A percentile compares a stretch with the other conserved stretches of the same genome.
Conservation (phyloP, 2,329 filamentous ascomycete genomes). For the Ramularia collo-cygni region DNA sequence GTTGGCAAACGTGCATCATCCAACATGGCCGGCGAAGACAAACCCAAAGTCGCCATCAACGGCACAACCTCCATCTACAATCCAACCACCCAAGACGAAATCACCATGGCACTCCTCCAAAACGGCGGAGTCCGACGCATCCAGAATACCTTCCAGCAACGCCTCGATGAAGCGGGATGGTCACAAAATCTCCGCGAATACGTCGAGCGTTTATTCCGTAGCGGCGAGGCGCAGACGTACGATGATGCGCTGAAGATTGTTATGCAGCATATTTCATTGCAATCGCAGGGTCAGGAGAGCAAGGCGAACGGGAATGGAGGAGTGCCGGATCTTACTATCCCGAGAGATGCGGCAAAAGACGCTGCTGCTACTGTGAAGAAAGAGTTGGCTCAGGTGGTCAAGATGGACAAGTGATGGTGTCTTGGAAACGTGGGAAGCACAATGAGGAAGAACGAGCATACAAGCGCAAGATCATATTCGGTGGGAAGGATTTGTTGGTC, state of each 20-base stretch:
- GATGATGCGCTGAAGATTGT: slow-evolving; percentile 51
- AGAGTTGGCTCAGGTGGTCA: slow-evolving; percentile 30
- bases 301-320: slow-evolving; percentile 9
- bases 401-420: slow-evolving; percentile 16
- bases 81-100: slow-evolving; percentile 32
- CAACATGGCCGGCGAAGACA: slow-evolving; percentile 14
- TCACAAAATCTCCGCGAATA: slow-evolving; percentile 49
- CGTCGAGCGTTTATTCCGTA: slow-evolving; percentile 50
- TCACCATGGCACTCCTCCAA: slow-evolving; percentile 41
- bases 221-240: slow-evolving; percentile 50
- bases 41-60: slow-evolving; percentile 33
- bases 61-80: slow-evolving; percentile 35
- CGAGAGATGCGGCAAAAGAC: slow-evolving; percentile 42
- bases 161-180: slow-evolving; percentile 54
- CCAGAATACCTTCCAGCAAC: slow-evolving; percentile 47
- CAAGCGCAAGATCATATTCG: too few relatives aligned
- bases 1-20: too few relatives aligned
- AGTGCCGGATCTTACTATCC: slow-evolving; percentile 22
- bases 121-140: slow-evolving; percentile 49
- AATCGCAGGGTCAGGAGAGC: slow-evolving; percentile 23
- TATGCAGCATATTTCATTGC: slow-evolving; percentile 34
- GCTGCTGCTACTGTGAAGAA: slow-evolving; percentile 48
- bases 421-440: too few relatives aligned
- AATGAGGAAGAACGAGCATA: too few relatives aligned
- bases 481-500: too few relatives aligned